phyloP scores from a whole-genome alignment of 2,329 filamentous ascomycete genomes.

The Fusarium scirpi region DNA sequence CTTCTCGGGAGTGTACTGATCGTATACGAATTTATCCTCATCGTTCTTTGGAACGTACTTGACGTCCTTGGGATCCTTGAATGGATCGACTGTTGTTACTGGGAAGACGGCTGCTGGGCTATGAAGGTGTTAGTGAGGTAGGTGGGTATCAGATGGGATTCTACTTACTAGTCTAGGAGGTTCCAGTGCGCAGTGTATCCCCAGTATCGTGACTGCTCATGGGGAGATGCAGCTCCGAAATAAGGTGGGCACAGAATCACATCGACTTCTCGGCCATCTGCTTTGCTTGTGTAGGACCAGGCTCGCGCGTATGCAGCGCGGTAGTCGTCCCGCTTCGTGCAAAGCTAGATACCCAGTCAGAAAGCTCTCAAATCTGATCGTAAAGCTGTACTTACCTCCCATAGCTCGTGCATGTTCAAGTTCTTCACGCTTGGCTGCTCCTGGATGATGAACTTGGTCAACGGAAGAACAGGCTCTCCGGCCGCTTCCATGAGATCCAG shows the following conservation, averaged over 20 bases:
- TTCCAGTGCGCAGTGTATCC: slow-evolving; percentile 77
- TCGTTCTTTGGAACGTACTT: slow-evolving; percentile 47
- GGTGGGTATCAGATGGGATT: rapidly evolving
- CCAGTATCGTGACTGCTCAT: slow-evolving; percentile 65
- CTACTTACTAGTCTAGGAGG: slow-evolving; percentile 68
- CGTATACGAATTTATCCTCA: slow-evolving; percentile 47
- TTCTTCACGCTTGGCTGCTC: slow-evolving; percentile 60
- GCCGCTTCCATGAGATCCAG: slow-evolving; percentile 61
- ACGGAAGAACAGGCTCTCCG: slow-evolving; percentile 68
- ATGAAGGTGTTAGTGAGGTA: not conserved
- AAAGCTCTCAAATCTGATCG: rapidly evolving
- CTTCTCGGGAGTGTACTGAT: slow-evolving; percentile 46
- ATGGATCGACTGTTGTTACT: slow-evolving; percentile 52
- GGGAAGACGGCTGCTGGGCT: slow-evolving; percentile 70
- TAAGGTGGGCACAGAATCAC: slow-evolving; percentile 71
- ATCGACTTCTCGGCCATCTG: slow-evolving; percentile 59
- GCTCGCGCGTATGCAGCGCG: slow-evolving; percentile 52
- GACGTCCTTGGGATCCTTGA: slow-evolving; percentile 43
- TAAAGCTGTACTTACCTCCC: slow-evolving; percentile 47
- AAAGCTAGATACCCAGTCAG: slow-evolving; percentile 42
- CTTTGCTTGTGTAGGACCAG: slow-evolving; percentile 53
- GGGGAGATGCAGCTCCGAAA: slow-evolving; percentile 62
- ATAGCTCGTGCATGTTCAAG: slow-evolving; percentile 56
- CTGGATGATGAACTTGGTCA: slow-evolving; percentile 69
- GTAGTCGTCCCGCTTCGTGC: slow-evolving; percentile 55